Evolutionary conservation across 352 stramenopile species (phyloP).

Genomic region (Phytopythium litorale): DNA sequence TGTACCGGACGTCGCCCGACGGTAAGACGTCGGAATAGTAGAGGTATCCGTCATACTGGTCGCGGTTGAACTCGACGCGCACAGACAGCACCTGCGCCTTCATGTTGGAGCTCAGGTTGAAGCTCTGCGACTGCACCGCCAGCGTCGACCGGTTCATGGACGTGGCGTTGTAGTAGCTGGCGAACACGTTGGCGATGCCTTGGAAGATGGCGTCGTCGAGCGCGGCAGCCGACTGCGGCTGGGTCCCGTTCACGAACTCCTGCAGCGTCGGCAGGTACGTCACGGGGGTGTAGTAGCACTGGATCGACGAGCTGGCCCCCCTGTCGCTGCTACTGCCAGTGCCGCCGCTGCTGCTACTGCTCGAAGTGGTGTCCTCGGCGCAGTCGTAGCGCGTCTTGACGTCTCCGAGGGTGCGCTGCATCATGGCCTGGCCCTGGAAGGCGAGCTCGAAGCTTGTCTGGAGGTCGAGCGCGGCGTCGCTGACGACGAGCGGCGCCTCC

Average conservation of each 20-base stretch:
- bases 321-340: not conserved
- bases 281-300: not conserved
- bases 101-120: conserved; percentile 14
- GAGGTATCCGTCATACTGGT: conserved; percentile 11
- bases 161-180: not conserved
- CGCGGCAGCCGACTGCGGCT: conserved; percentile 1
- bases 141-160: conserved; percentile 3
- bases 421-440: conserved; percentile 22
- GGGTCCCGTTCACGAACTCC: conserved; percentile 19
- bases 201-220: conserved; percentile 9
- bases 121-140: not conserved
- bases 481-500: not conserved
- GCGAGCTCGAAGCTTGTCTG: conserved; percentile 21
- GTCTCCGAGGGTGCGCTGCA: conserved; percentile 14
- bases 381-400: conserved; percentile 8
- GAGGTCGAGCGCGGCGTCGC: conserved; percentile 6
- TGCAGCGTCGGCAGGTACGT: conserved; percentile 10
- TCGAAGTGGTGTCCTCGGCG: not conserved
- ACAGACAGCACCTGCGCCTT: conserved; percentile 11
- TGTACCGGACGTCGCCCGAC: conserved; percentile 10
- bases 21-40: not conserved
- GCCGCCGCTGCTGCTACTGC: not conserved
- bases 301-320: not conserved
- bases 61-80: conserved; percentile 6
- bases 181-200: conserved; percentile 10